A percentile compares a stretch with the other conserved stretches of the same genome.
Evolutionary conservation across 306 rosid genomes (phyloP).

Genomic region (Bauhinia variegata): DNA sequence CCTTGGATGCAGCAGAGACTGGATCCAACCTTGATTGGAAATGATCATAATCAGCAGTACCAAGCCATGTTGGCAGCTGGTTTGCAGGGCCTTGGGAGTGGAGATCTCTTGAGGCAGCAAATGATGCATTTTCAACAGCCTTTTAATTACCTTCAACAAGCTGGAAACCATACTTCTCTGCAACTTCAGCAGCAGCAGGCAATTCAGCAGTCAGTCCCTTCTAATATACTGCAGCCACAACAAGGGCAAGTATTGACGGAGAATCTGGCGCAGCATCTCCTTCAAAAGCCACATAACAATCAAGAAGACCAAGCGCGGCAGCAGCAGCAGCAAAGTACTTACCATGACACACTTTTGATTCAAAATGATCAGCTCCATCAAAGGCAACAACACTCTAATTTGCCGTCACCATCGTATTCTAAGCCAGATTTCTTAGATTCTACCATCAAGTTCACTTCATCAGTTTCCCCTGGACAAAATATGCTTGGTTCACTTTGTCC

Average conservation of each 20-base stretch:
- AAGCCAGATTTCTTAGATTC: slow-evolving; percentile 65
- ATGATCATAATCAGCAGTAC: slow-evolving; percentile 70
- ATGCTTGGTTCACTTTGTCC: slow-evolving; percentile 61
- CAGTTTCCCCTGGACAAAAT: slow-evolving; percentile 59
- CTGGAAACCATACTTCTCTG: slow-evolving; percentile 56
- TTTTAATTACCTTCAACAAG: slow-evolving; percentile 66
- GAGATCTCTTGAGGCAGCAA: slow-evolving; percentile 71
- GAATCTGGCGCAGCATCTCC: slow-evolving; percentile 63
- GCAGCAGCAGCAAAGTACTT: slow-evolving; percentile 60
- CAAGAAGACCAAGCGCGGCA: slow-evolving; percentile 50
- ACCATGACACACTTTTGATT: slow-evolving; percentile 54
- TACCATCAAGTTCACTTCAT: slow-evolving; percentile 56
- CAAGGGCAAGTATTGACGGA: slow-evolving; percentile 59
- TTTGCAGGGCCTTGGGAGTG: slow-evolving; percentile 66
- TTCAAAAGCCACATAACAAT: slow-evolving; percentile 56
- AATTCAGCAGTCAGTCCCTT: slow-evolving; percentile 57
- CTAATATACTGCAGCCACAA: slow-evolving; percentile 62
- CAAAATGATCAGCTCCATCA: slow-evolving; percentile 71
- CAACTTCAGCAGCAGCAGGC: slow-evolving; percentile 73
- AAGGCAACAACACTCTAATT: slow-evolving; percentile 62
- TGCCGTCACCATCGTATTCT: slow-evolving; percentile 68
- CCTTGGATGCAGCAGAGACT: slow-evolving; percentile 89
- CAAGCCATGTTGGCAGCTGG: slow-evolving; percentile 83
- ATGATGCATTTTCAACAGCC: slow-evolving; percentile 80
- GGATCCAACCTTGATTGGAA: slow-evolving; percentile 65